A percentile compares a stretch with the other conserved stretches of the same genome.
Evolutionary conservation across 352 stramenopile species (phyloP).

Genomic region (Phytophthora hybrid): DNA sequence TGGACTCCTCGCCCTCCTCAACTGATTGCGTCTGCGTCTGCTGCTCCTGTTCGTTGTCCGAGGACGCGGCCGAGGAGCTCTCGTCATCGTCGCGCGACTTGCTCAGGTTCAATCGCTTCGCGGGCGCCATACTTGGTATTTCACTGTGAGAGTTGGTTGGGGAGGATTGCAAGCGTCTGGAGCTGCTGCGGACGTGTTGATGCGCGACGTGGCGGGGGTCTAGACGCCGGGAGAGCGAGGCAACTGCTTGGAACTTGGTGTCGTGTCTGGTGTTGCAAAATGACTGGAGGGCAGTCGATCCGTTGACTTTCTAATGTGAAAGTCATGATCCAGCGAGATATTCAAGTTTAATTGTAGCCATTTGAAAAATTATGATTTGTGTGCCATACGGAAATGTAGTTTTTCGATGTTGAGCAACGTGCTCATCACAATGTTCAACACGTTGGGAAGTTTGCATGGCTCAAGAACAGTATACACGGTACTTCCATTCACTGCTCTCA

Average conservation of each 20-base stretch:
- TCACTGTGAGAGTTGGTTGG: slow-evolving; percentile 10
- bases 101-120: slow-evolving; percentile 76
- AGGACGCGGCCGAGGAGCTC: slow-evolving; percentile 50
- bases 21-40: slow-evolving; percentile 19
- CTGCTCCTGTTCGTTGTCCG: slow-evolving; percentile 45
- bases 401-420: too few species aligned
- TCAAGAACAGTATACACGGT: too few species aligned
- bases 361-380: background rate
- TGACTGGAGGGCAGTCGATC: slow-evolving; percentile 24
- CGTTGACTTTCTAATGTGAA: slow-evolving; percentile 3
- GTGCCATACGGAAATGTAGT: too few species aligned
- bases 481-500: too few species aligned
- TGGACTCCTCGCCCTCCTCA: slow-evolving; percentile 41
- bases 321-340: background rate
- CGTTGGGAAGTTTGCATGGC: too few species aligned
- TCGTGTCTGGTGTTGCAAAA: slow-evolving; percentile 18
- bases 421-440: too few species aligned
- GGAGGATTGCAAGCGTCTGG: slow-evolving; percentile 14
- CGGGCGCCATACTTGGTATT: slow-evolving; percentile 49
- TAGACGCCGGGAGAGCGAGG: slow-evolving; percentile 15
- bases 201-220: background rate
- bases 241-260: slow-evolving; percentile 8
- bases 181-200: background rate
- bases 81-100: slow-evolving; percentile 46
- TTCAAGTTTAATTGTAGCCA: slow-evolving; percentile 1